These are phyloP conservation scores for Dioscorea cayenensis DNA, from an alignment of 116 monocot genomes.

Conservation along the genomic window DNA sequence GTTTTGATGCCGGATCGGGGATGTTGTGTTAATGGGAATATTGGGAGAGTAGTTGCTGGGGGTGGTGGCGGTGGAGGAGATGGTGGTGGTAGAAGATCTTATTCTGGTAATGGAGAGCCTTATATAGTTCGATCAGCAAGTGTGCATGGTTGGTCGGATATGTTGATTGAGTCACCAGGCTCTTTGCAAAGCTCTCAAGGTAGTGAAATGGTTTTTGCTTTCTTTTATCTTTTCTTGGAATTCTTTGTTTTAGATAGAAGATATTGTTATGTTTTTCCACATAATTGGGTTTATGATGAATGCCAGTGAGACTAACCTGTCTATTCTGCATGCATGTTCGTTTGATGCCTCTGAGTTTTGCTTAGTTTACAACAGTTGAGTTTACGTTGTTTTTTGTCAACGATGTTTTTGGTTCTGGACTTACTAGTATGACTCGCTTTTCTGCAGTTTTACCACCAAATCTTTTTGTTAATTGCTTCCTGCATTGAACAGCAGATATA, in stretches of 20 bases:
- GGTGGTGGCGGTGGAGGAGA: slow-evolving; percentile 7
- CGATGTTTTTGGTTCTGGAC: too few species aligned
- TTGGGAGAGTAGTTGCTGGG: slow-evolving; percentile 1
- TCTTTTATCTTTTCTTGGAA: neutral
- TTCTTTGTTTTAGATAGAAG: neutral
- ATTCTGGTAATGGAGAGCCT: slow-evolving; percentile 34
- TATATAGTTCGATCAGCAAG: slow-evolving; percentile 38
- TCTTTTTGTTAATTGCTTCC: too few species aligned
- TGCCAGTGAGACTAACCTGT: too few species aligned
- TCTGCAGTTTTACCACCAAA: too few species aligned
- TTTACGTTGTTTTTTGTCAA: too few species aligned
- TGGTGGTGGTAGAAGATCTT: slow-evolving; percentile 17
- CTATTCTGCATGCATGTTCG: too few species aligned
- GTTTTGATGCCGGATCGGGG: slow-evolving; percentile 45
- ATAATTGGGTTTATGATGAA: too few species aligned
- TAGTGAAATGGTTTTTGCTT: slow-evolving; percentile 15
- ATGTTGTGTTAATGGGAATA: slow-evolving; percentile 4
- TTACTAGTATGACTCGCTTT: too few species aligned
- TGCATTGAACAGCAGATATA: too few species aligned
- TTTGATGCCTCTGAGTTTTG: too few species aligned
- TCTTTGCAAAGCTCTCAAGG: slow-evolving; percentile 42
- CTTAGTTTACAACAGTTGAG: too few species aligned
- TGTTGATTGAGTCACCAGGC: slow-evolving; percentile 26
- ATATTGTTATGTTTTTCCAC: neutral
- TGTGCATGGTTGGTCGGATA: slow-evolving; percentile 54